Percentiles rank a stretch among this genome's conserved stretches.
Evolutionary conservation across 1,139 yeast genomes (phyloP).

Genomic region (Zygosaccharomyces sapae): DNA sequence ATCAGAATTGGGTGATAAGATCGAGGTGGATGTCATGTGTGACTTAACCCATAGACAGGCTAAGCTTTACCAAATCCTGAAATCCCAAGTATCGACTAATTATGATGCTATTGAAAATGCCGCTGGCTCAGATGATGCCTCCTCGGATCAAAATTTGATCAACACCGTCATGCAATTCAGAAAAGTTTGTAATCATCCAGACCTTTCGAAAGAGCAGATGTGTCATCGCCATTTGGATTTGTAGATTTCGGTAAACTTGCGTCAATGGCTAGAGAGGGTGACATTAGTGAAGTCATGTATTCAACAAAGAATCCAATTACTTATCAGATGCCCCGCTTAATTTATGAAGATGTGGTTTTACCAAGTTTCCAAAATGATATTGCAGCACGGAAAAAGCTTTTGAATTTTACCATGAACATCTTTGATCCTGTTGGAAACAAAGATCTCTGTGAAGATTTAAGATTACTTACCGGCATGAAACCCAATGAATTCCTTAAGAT

Average conservation of each 20-base stretch:
- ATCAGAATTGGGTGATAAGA: conserved; percentile 94
- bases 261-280: conserved; percentile 53
- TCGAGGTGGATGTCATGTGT: conserved; percentile 90
- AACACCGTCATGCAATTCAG: conserved; percentile 98
- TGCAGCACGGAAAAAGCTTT: conserved; percentile 44
- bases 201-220: conserved; percentile 96
- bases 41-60: conserved; percentile 87
- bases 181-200: conserved; percentile 98
- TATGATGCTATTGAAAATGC: conserved; percentile 77
- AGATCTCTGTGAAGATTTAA: conserved; percentile 39
- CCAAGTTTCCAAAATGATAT: conserved; percentile 47
- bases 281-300: conserved; percentile 56
- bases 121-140: conserved; percentile 53
- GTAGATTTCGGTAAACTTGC: conserved; percentile 73
- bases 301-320: conserved; percentile 60
- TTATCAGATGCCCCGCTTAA: conserved; percentile 58
- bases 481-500: conserved; percentile 41
- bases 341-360: conserved; percentile 66
- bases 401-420: conserved; percentile 33
- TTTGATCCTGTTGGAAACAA: conserved; percentile 24
- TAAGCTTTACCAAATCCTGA: conserved; percentile 77
- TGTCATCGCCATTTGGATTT: conserved; percentile 75
- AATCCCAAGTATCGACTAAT: conserved; percentile 75
- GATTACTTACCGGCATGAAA: conserved; percentile 47
- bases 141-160: conserved; percentile 68